These are phyloP conservation scores for Stemphylium beticola DNA, from an alignment of 2,329 filamentous ascomycete species.

Conservation along the genomic window DNA sequence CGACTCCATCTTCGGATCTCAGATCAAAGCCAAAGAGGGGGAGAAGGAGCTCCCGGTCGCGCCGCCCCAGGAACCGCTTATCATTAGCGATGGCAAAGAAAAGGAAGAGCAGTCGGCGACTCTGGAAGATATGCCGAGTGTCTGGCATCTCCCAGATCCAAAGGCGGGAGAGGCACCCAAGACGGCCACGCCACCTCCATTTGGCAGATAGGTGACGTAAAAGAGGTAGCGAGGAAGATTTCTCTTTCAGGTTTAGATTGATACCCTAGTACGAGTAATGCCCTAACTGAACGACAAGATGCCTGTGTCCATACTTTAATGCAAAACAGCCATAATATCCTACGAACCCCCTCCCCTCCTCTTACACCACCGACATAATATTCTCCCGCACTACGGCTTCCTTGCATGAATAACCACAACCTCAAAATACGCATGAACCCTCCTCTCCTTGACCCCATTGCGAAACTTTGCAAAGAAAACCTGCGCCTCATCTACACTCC, in stretches of 20 bases:
- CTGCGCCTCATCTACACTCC: slow-evolving; percentile 53
- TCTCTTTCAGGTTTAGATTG: slow-evolving; percentile 28
- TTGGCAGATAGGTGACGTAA: slow-evolving; percentile 15
- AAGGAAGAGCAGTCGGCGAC: slow-evolving; percentile 24
- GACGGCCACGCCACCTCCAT: slow-evolving; percentile 14
- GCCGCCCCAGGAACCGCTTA: slow-evolving; percentile 28
- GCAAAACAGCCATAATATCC: neutral
- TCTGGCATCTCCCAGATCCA: slow-evolving; percentile 47
- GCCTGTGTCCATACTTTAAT: neutral
- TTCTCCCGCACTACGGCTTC: slow-evolving; percentile 10
- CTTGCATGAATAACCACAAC: slow-evolving; percentile 25
- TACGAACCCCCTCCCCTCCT: neutral
- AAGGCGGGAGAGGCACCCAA: slow-evolving; percentile 22
- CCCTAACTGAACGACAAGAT: slow-evolving; percentile 3
- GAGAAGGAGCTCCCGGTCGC: slow-evolving; percentile 23
- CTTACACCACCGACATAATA: neutral
- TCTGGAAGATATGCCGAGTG: slow-evolving; percentile 45
- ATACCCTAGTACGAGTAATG: slow-evolving; percentile 19
- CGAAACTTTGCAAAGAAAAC: slow-evolving; percentile 48
- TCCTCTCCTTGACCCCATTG: slow-evolving; percentile 39
- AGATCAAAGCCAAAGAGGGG: slow-evolving; percentile 19
- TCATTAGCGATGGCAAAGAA: slow-evolving; percentile 36
- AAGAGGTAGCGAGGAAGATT: neutral
- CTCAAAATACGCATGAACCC: slow-evolving; percentile 42
- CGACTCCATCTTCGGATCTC: slow-evolving; percentile 39